Base-by-base conservation (phyloP, 2,329 filamentous ascomycete genomes). In the Trichoderma sp. region DNA sequence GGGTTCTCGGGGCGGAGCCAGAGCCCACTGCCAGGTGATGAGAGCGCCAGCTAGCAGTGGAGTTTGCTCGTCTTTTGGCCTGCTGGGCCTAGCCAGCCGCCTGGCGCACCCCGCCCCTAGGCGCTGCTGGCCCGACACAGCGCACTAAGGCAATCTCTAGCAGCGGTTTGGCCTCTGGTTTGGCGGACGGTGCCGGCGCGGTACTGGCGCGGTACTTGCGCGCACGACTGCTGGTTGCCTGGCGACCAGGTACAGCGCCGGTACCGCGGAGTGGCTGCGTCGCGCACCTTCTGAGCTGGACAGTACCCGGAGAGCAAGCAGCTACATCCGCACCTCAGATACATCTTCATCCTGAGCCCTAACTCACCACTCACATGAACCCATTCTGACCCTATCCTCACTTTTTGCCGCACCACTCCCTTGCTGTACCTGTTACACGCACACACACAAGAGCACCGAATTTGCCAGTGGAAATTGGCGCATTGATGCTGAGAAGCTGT, bases 1-100 rank as follows among this genome's bases (percentile, higher is more conserved):
- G 70, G 68, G 60, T 66, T 61, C 58, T 65, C 65, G 66, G 64
- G 68, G 68, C 58, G 65, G 68, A 67, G 57, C 58, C 54, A 67
- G 53, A 50, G 58, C 66, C 58, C 56, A 54, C 56, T 52, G 54
- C 64, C 54, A 67, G 64, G 64, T 67, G 56, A 61, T 60, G 57
- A 60, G 56, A 52, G 48, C 54, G 64, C 56, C 56, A 27, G 64
- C 42, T 57, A 42, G 64, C 56, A 67, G 64, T 67, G 64, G 64
- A 67, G 64, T 59, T 52, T 42, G 64, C 61, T 64, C 50, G 58
- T 15, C 50, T 61, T 48, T 34, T 29, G 58, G 58, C 58, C 58
- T 61, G 58, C 50, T 64, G 52, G 56, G 54, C 45, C 39, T 59
- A 59, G 64, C 53, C 59, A 59, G 54, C 42, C 64, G 64, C 64